Conservation (phyloP, 2,329 filamentous ascomycete genomes). For the Diatrype stigma region DNA sequence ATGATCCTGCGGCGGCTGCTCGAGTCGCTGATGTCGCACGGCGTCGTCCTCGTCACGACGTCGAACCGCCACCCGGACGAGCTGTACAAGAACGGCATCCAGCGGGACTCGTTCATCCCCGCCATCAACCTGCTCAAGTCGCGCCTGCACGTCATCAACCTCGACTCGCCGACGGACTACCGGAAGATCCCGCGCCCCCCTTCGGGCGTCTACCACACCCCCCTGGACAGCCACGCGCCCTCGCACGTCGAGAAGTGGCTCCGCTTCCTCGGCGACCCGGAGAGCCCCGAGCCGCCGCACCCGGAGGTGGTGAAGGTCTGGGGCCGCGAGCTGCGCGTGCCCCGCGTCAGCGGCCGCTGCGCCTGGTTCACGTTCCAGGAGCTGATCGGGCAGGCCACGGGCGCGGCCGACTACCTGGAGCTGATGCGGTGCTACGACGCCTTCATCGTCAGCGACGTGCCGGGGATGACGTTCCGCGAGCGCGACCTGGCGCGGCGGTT, state of each 20-base stretch:
- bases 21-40: slow-evolving; percentile 89
- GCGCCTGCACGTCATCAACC: slow-evolving; percentile 82
- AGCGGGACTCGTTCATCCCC: slow-evolving; percentile 90
- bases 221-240: slow-evolving; percentile 71
- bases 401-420: slow-evolving; percentile 93
- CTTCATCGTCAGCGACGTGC: slow-evolving; percentile 87
- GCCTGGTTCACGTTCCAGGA: slow-evolving; percentile 93
- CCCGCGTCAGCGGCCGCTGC: slow-evolving; percentile 78
- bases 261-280: slow-evolving; percentile 81
- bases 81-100: slow-evolving; percentile 96
- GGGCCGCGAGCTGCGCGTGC: slow-evolving; percentile 86
- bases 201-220: slow-evolving; percentile 89
- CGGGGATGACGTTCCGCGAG: slow-evolving; percentile 82
- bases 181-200: slow-evolving; percentile 92
- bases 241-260: slow-evolving; percentile 95
- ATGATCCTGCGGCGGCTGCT: slow-evolving; percentile 92
- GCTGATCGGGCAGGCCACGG: slow-evolving; percentile 81
- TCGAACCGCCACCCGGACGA: slow-evolving; percentile 96
- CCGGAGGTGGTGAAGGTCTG: slow-evolving; percentile 79
- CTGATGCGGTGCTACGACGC: slow-evolving; percentile 85
- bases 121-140: slow-evolving; percentile 89
- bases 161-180: slow-evolving; percentile 94
- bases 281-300: slow-evolving; percentile 72
- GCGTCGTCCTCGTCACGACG: slow-evolving; percentile 93
- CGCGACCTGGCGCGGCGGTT: slow-evolving; percentile 87